Percentiles rank a stretch among this genome's conserved stretches.
Conservation (phyloP, 495 filamentous ascomycete genomes). For the Penicillium cinerascens region DNA sequence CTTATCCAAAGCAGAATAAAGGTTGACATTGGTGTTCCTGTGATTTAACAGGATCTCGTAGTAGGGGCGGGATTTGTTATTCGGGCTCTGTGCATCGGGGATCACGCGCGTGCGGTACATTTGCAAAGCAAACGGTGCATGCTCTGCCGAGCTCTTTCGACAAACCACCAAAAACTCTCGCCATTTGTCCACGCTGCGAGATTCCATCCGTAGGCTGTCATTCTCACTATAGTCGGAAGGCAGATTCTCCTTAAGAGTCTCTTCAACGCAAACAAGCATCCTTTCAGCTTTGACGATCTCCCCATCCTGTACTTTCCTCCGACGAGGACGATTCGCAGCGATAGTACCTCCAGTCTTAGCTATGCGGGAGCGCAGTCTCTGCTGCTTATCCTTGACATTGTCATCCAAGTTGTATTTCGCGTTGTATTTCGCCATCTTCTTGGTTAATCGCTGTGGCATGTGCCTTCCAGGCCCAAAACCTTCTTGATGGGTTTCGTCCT, state of each 20-base stretch:
- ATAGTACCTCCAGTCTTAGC: constrained; percentile 38
- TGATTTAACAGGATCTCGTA: constrained; percentile 56
- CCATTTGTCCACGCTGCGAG: constrained; percentile 64
- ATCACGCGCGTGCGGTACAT: constrained; percentile 71
- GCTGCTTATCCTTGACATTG: constrained; percentile 39
- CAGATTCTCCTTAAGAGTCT: constrained; percentile 47
- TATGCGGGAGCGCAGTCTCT: constrained; percentile 32
- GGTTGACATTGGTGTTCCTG: constrained; percentile 56
- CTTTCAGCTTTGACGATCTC: constrained; percentile 71
- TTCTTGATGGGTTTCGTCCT: constrained; percentile 14
- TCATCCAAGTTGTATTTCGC: constrained; percentile 47
- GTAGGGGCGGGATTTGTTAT: constrained; percentile 49
- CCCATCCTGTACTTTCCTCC: constrained; percentile 50
- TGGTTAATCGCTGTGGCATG: constrained; percentile 18
- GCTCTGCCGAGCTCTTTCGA: constrained; percentile 51
- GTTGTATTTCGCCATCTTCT: constrained; percentile 41
- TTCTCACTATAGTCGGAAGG: constrained; percentile 67
- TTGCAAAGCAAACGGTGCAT: constrained; percentile 56
- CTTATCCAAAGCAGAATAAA: constrained; percentile 71
- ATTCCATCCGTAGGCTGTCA: constrained; percentile 57
- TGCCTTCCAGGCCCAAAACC: constrained; percentile 3
- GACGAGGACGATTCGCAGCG: constrained; percentile 36
- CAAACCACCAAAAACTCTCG: constrained; percentile 69
- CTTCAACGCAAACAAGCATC: constrained; percentile 68
- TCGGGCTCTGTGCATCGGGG: constrained; percentile 53